Evolutionary conservation across 1,284 basidiomycete species (phyloP).

Genomic region (Albatrellus sp.): DNA sequence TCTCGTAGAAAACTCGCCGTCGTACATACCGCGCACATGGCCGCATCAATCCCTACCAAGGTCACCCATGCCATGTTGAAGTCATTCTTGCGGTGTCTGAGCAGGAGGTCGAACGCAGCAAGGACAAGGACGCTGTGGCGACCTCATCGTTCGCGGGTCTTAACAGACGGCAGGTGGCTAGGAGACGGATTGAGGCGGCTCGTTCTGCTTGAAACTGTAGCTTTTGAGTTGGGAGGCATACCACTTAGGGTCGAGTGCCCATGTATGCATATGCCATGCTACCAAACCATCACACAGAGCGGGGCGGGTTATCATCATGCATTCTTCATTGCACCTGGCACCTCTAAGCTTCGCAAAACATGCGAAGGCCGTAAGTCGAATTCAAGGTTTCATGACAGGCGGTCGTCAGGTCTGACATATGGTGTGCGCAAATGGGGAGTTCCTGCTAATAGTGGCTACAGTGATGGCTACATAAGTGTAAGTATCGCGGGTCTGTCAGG

Average conservation of each 20-base stretch:
- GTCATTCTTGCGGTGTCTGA: constrained; percentile 75
- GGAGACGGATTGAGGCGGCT: constrained; percentile 72
- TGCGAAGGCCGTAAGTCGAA: too few species aligned
- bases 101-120: constrained; percentile 80
- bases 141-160: constrained; percentile 43
- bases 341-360: too few species aligned
- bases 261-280: constrained; percentile 23
- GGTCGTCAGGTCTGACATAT: too few species aligned
- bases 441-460: too few species aligned
- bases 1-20: constrained; percentile 86
- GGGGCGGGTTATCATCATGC: neutral
- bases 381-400: too few species aligned
- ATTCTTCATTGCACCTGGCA: too few species aligned
- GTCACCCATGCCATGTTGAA: constrained; percentile 92
- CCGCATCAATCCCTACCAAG: constrained; percentile 88
- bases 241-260: constrained; percentile 8
- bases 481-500: too few species aligned
- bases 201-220: constrained; percentile 22
- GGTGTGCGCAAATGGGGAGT: too few species aligned
- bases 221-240: constrained; percentile 4
- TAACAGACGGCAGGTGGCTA: constrained; percentile 73
- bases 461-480: too few species aligned
- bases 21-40: constrained; percentile 99
- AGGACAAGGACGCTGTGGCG: constrained; percentile 56
- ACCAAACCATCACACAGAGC: constrained; percentile 12